phyloP scores from a whole-genome alignment of 768 basidiomycete species.

The Glaciozyma martinii region DNA sequence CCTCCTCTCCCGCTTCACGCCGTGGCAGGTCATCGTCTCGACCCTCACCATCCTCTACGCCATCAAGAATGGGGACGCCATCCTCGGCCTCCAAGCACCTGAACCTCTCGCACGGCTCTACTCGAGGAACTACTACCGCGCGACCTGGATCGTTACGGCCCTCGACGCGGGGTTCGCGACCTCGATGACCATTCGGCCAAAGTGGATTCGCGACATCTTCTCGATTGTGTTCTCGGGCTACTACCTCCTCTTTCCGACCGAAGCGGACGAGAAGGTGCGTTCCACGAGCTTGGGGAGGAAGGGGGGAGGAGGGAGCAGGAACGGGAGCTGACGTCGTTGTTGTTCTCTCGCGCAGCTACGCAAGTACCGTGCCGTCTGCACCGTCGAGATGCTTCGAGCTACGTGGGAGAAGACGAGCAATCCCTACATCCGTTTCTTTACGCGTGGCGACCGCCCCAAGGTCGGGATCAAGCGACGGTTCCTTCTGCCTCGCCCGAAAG shows the following conservation, averaged over 20 bases:
- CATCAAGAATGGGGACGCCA: conserved; percentile 27
- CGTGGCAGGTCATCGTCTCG: conserved; percentile 88
- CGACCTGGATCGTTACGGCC: conserved; percentile 87
- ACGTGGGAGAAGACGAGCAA: conserved; percentile 98
- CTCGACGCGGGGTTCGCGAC: conserved; percentile 97
- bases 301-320: not conserved
- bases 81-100: conserved; percentile 53
- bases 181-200: conserved; percentile 82
- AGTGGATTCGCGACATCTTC: conserved; percentile 80
- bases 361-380: conserved; percentile 81
- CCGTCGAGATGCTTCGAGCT: conserved; percentile 86
- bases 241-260: conserved; percentile 79
- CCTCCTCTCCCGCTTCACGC: conserved; percentile 57
- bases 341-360: conserved; percentile 54
- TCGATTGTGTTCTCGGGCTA: conserved; percentile 76
- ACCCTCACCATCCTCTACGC: conserved; percentile 75
- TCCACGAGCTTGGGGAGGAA: not conserved
- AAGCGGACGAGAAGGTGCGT: conserved; percentile 91
- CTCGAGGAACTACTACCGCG: conserved; percentile 64
- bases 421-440: conserved; percentile 69
- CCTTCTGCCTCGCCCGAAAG: conserved; percentile 67
- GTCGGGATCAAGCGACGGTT: conserved; percentile 64
- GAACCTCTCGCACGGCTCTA: conserved; percentile 77
- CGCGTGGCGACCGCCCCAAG: conserved; percentile 48
- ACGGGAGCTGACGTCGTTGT: not conserved